A percentile compares a stretch with the other conserved stretches of the same genome.
Conservation (phyloP, 768 basidiomycete species). For the Pleurotus cornucopiae region DNA sequence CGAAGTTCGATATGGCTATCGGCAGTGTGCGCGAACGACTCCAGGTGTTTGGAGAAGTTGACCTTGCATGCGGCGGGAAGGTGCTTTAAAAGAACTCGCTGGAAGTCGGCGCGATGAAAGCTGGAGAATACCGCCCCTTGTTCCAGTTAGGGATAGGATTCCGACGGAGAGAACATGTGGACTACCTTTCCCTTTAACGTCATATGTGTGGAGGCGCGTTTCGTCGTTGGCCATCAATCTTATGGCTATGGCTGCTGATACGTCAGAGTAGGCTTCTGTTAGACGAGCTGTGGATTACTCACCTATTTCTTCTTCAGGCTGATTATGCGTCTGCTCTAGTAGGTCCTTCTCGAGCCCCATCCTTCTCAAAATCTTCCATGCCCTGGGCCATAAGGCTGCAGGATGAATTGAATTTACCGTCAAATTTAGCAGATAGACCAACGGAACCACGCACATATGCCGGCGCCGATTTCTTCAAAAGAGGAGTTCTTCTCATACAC, state of each 20-base stretch:
- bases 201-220: not conserved
- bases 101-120: not conserved
- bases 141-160: no score
- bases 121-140: no score
- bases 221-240: no score
- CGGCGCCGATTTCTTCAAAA: not conserved
- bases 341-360: not conserved
- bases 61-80: conserved; percentile 28
- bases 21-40: conserved; percentile 44
- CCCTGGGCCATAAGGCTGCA: not conserved
- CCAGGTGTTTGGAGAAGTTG: conserved; percentile 54
- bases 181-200: not conserved
- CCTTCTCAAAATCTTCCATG: not conserved
- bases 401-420: not conserved
- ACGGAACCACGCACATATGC: not conserved
- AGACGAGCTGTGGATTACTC: not conserved
- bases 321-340: not conserved
- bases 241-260: no score
- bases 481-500: conserved; percentile 21
- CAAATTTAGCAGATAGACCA: not conserved
- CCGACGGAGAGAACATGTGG: no score
- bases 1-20: conserved; percentile 41
- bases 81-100: not conserved
- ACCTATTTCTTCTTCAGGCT: not conserved
- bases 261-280: no score